phyloP scores from a whole-genome alignment of 2,329 filamentous ascomycete species.

The Amauroascus niger region DNA sequence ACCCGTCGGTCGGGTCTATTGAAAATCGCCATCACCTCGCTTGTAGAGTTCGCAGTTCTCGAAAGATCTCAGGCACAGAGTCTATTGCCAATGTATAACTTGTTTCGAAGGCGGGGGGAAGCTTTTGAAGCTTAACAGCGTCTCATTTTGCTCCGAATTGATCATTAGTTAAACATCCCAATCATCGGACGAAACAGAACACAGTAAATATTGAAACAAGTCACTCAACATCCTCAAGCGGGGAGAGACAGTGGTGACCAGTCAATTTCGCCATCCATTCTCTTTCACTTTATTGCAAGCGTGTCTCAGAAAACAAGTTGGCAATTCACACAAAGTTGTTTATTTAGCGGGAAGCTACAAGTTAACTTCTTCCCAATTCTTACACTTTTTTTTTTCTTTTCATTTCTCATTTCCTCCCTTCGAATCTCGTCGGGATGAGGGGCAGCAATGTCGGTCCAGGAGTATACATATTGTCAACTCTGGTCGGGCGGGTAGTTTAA shows the following conservation, averaged over 20 bases:
- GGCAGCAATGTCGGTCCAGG: background rate
- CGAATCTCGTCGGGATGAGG: background rate
- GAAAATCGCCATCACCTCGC: background rate
- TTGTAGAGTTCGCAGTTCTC: slow-evolving; percentile 1
- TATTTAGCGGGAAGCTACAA: background rate
- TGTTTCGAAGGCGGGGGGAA: too few relatives aligned
- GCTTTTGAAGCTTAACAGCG: background rate
- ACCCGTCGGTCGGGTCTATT: background rate
- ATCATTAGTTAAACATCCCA: too few relatives aligned
- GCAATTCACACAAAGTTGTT: background rate
- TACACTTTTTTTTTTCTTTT: background rate
- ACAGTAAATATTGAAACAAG: background rate
- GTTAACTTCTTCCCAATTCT: too few relatives aligned
- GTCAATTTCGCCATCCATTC: background rate
- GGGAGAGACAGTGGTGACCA: background rate
- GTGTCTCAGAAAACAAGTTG: slow-evolving; percentile 4
- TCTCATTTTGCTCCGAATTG: too few relatives aligned
- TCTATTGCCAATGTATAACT: too few relatives aligned
- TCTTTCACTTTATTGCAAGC: background rate
- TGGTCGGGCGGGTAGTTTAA: too few relatives aligned
- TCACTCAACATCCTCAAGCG: background rate
- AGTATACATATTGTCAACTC: too few relatives aligned
- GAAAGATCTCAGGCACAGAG: background rate
- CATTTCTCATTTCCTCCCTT: background rate
- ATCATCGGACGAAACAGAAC: too few relatives aligned